Evolutionary conservation across 768 basidiomycete genomes (phyloP).

Genomic region (Exidia glandulosa): DNA sequence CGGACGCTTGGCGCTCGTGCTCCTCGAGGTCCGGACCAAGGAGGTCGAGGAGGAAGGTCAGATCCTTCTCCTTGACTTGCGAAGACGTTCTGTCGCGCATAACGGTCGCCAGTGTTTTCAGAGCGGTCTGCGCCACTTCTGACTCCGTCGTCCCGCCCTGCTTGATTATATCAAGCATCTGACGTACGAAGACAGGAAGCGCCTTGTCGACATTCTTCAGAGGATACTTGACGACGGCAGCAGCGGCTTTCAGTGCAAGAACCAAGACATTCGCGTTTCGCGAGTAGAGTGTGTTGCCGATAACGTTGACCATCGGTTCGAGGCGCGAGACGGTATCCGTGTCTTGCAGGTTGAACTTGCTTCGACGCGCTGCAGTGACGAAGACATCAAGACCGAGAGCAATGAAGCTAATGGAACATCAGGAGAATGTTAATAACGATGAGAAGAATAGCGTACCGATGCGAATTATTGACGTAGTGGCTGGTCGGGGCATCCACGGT

Average conservation of each 20-base stretch:
- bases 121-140: constrained; percentile 77
- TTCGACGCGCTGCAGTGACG: constrained; percentile 74
- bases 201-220: constrained; percentile 63
- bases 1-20: constrained; percentile 67
- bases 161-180: constrained; percentile 74
- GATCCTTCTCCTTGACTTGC: constrained; percentile 79
- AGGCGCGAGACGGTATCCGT: constrained; percentile 64
- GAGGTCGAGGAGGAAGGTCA: constrained; percentile 77
- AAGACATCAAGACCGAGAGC: constrained; percentile 88
- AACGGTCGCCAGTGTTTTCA: constrained; percentile 76
- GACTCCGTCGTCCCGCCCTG: constrained; percentile 80
- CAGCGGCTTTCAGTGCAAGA: constrained; percentile 67
- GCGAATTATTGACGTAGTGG: constrained; percentile 79
- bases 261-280: constrained; percentile 61
- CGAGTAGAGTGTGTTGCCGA: constrained; percentile 90
- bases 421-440: neutral
- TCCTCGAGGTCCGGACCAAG: constrained; percentile 88
- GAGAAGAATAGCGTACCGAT: constrained; percentile 43
- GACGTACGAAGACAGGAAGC: constrained; percentile 71
- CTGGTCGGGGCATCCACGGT: constrained; percentile 41
- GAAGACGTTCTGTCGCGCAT: constrained; percentile 81
- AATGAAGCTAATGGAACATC: constrained; percentile 49
- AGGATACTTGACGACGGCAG: constrained; percentile 76
- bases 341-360: constrained; percentile 77
- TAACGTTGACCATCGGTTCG: constrained; percentile 73